phyloP scores from a whole-genome alignment of 129 eudicot species.

The Chrysanthemum makinoi region DNA sequence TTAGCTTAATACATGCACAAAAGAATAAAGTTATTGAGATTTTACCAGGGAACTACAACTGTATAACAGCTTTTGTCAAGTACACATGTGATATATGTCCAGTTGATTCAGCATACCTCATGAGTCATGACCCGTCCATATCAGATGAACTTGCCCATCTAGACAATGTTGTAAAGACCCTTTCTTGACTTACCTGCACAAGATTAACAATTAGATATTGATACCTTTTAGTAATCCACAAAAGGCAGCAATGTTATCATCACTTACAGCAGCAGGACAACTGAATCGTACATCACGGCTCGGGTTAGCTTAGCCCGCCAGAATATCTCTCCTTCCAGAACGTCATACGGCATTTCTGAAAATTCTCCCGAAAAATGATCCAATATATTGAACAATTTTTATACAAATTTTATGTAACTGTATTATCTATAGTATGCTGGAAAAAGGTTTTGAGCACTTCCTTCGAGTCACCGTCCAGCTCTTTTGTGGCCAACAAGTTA shows the following conservation, averaged over 20 bases:
- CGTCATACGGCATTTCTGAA: no score
- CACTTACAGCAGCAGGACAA: constrained; percentile 65
- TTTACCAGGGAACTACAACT: no score
- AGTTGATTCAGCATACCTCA: constrained; percentile 48
- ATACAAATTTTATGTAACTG: constrained; percentile 15
- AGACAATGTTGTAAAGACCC: constrained; percentile 61
- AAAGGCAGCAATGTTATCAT: neutral
- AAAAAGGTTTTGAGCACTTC: constrained; percentile 38
- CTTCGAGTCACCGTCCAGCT: constrained; percentile 25
- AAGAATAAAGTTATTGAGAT: neutral
- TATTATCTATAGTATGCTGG: constrained; percentile 8
- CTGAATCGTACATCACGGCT: constrained; percentile 72
- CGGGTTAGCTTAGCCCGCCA: constrained; percentile 53
- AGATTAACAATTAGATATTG: neutral
- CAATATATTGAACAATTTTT: neutral
- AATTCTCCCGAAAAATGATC: neutral
- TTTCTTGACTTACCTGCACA: constrained; percentile 72
- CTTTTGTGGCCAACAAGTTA: constrained; percentile 12
- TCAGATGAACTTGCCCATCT: constrained; percentile 72
- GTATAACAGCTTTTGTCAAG: no score
- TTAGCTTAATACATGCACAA: neutral
- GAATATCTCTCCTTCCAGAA: constrained; percentile 40
- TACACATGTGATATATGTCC: constrained; percentile 6
- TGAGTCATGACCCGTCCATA: constrained; percentile 74
- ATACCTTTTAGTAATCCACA: neutral